These are phyloP conservation scores for Corinectria fuckeliana DNA, from an alignment of 2,329 filamentous ascomycete species.

Conservation along the genomic window DNA sequence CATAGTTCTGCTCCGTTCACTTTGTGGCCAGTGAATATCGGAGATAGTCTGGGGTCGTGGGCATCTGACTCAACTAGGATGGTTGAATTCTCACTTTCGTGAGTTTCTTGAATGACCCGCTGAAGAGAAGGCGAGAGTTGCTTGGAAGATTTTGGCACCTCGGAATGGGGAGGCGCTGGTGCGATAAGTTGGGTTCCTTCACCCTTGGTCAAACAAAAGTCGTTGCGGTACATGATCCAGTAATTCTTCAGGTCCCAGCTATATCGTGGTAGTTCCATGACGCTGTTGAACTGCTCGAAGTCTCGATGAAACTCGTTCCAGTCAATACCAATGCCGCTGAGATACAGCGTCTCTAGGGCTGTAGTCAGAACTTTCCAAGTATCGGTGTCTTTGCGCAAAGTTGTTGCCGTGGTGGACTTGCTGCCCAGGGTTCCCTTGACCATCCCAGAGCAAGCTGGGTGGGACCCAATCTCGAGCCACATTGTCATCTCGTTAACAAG, in stretches of 20 bases:
- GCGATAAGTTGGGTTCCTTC: conserved; percentile 22
- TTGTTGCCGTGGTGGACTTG: conserved; percentile 59
- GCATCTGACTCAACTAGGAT: conserved; percentile 26
- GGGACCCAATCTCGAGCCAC: conserved; percentile 73
- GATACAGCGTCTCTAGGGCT: conserved; percentile 64
- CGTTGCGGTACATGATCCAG: conserved; percentile 68
- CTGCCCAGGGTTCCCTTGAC: conserved; percentile 65
- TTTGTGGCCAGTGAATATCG: conserved; percentile 27
- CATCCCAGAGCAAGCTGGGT: conserved; percentile 69
- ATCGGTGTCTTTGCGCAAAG: conserved; percentile 68
- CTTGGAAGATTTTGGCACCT: conserved; percentile 8
- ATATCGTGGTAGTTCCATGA: conserved; percentile 72
- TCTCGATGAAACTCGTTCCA: conserved; percentile 71
- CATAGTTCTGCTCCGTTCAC: conserved; percentile 31
- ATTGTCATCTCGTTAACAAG: conserved; percentile 62
- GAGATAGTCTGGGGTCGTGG: conserved; percentile 19
- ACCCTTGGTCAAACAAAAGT: conserved; percentile 75
- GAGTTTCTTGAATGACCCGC: conserved; percentile 24
- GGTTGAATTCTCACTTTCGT: conserved; percentile 10
- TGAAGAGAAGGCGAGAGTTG: conserved; percentile 31
- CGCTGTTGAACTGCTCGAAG: conserved; percentile 48
- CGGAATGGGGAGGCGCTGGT: background rate
- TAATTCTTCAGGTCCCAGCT: conserved; percentile 77
- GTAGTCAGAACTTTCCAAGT: conserved; percentile 69
- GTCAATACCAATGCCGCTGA: conserved; percentile 66